Base-by-base conservation (phyloP, 2,329 filamentous ascomycete species). In the Alternaria sp. region DNA sequence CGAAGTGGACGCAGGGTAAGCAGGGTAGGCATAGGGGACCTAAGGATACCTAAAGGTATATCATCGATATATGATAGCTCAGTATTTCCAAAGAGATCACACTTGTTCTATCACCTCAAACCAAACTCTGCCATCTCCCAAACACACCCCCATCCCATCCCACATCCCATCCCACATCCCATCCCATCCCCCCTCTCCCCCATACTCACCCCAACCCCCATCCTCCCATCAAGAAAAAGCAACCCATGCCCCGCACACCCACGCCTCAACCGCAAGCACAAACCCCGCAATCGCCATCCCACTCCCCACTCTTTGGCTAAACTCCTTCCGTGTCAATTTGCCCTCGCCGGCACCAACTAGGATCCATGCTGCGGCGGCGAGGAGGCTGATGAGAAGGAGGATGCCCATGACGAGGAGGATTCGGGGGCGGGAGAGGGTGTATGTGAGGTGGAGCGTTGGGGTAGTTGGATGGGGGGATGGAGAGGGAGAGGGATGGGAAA, bases 381-480 rank as follows among this genome's bases (percentile, higher is more conserved):
- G 62, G 15, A 67, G 67, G 2, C 70, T 40, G 5, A 45, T 44
- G 11, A 76, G 57, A 36, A 73, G 66, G 6, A 71, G 15, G 1
- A 40, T 40, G n/a, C 36, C 47, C 13, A 76, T 28, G 3, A 68
- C 73, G 2, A 57, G 13, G 2, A 71, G 13, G 19, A 75, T 57
- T 9, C 72, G 63, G 0, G 54, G n/a, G 1, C 59, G 57, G 0
- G 74, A 73, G 10, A 73, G 59, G 2, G 66, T 15, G n/a, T 21
- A 51, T 2, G 30, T 19, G n/a, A 51, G 9, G 19, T 51, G 21
- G 12, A 51, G 4, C 0, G 26, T 32, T 4, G 28, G 28, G n/a
- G n/a, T n/a, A n/a, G n/a, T n/a, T n/a, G n/a, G n/a, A n/a, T n/a
- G n/a, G n/a, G n/a, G n/a, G n/a, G n/a, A n/a, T 28, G 25, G 25